These are phyloP conservation scores for Agaricus blazei DNA, from an alignment of 768 basidiomycete genomes.

Conservation along the genomic window DNA sequence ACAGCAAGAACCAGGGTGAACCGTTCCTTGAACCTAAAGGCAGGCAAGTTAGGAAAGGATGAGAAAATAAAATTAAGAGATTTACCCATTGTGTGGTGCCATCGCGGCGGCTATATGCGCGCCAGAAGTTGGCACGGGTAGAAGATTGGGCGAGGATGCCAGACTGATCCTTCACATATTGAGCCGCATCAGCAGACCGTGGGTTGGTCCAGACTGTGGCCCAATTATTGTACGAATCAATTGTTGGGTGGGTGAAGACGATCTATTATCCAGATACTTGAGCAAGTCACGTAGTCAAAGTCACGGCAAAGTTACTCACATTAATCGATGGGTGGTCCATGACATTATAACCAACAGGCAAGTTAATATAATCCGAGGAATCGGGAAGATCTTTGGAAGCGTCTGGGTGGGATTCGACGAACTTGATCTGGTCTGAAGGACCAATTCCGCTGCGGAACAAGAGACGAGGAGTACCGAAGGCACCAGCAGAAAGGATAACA, in stretches of 20 bases:
- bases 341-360: slow-evolving; percentile 53
- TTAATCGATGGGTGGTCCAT: slow-evolving; percentile 61
- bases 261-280: slow-evolving; percentile 26
- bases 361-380: slow-evolving; percentile 45
- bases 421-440: slow-evolving; percentile 49
- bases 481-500: slow-evolving; percentile 54
- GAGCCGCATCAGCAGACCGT: slow-evolving; percentile 47
- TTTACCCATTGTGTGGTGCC: slow-evolving; percentile 44
- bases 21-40: slow-evolving; percentile 54
- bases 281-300: neutral
- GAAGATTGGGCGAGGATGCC: slow-evolving; percentile 56
- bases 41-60: neutral
- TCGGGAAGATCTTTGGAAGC: slow-evolving; percentile 46
- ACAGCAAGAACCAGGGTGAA: slow-evolving; percentile 53
- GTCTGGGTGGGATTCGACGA: slow-evolving; percentile 41
- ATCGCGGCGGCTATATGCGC: slow-evolving; percentile 42
- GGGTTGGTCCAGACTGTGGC: slow-evolving; percentile 50
- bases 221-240: slow-evolving; percentile 69
- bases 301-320: slow-evolving; percentile 23
- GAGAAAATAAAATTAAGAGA: neutral
- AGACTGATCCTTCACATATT: slow-evolving; percentile 45
- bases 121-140: slow-evolving; percentile 59
- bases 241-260: slow-evolving; percentile 58
- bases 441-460: slow-evolving; percentile 61
- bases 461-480: slow-evolving; percentile 51